Evolutionary conservation across 2,329 filamentous ascomycete species (phyloP).

Genomic region (Graphilbum fragrans): DNA sequence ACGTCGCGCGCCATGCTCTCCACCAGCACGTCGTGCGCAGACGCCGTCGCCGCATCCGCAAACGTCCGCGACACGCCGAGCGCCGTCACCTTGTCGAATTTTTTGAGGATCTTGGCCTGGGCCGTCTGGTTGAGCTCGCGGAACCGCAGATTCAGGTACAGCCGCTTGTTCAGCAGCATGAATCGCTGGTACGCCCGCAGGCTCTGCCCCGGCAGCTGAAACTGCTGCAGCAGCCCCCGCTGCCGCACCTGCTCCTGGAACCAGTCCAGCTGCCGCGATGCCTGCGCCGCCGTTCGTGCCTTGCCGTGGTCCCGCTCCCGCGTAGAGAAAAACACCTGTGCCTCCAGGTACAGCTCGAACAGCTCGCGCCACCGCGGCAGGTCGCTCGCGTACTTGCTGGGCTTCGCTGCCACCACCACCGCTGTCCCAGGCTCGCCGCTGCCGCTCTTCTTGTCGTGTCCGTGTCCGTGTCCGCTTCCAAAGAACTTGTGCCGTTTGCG

Average conservation of each 20-base stretch:
- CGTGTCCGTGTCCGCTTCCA: constrained; percentile 51
- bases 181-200: constrained; percentile 54
- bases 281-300: constrained; percentile 50
- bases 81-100: constrained; percentile 78
- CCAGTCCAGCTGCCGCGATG: constrained; percentile 54
- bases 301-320: constrained; percentile 56
- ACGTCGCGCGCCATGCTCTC: constrained; percentile 62
- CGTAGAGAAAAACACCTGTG: constrained; percentile 71
- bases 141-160: constrained; percentile 74
- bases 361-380: constrained; percentile 68
- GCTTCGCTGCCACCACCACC: too few species aligned
- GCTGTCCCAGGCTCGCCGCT: too few species aligned
- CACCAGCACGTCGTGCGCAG: constrained; percentile 49
- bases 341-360: constrained; percentile 71
- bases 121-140: constrained; percentile 74
- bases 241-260: constrained; percentile 58
- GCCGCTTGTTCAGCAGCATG: constrained; percentile 56
- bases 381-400: constrained; percentile 32
- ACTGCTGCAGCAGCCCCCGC: constrained; percentile 43
- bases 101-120: constrained; percentile 76
- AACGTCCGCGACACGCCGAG: constrained; percentile 56
- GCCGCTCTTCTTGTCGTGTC: constrained; percentile 31
- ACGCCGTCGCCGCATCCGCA: constrained; percentile 44
- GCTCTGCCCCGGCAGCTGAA: constrained; percentile 55
- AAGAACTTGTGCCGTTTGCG: constrained; percentile 11